These are phyloP conservation scores for Neurospora terricola DNA, from an alignment of 495 filamentous ascomycete genomes.

Conservation along the genomic window DNA sequence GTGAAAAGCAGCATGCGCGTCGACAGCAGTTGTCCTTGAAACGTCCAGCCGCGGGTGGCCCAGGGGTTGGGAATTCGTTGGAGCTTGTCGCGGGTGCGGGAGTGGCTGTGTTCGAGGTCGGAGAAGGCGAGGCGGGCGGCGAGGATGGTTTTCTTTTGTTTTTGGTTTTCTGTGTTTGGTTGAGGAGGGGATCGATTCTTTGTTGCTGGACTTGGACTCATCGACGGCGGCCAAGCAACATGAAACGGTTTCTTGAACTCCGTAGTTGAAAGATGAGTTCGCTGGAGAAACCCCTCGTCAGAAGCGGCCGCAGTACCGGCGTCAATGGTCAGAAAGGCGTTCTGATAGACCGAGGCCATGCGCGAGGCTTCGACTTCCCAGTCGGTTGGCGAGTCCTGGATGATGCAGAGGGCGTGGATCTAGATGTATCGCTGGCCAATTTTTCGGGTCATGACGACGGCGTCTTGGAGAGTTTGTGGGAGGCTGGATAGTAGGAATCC, in stretches of 20 bases:
- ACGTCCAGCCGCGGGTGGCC: slow-evolving; percentile 2
- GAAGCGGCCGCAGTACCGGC: background rate
- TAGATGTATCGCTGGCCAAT: background rate
- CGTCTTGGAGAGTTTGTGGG: background rate
- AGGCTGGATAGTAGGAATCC: background rate
- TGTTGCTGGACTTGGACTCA: no score
- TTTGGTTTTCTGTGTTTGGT: background rate
- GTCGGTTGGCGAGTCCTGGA: background rate
- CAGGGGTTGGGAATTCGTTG: background rate
- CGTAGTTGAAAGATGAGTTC: background rate
- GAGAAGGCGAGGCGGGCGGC: background rate
- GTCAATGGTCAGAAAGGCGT: slow-evolving; percentile 1
- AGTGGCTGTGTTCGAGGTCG: background rate
- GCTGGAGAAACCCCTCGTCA: slow-evolving; percentile 1
- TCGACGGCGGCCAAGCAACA: background rate
- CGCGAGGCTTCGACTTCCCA: slow-evolving; percentile 5
- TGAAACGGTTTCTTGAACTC: background rate
- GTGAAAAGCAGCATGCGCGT: background rate
- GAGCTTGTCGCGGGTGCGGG: background rate
- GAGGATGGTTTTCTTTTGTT: background rate
- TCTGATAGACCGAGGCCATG: slow-evolving; percentile 4
- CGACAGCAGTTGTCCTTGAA: slow-evolving; percentile 1
- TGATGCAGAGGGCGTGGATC: slow-evolving; percentile 1
- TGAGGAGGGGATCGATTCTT: background rate
- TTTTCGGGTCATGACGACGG: background rate